Evolutionary conservation across 164 flowering plant genomes (phyloP).

Genomic region (Chimonanthus salicifolius): DNA sequence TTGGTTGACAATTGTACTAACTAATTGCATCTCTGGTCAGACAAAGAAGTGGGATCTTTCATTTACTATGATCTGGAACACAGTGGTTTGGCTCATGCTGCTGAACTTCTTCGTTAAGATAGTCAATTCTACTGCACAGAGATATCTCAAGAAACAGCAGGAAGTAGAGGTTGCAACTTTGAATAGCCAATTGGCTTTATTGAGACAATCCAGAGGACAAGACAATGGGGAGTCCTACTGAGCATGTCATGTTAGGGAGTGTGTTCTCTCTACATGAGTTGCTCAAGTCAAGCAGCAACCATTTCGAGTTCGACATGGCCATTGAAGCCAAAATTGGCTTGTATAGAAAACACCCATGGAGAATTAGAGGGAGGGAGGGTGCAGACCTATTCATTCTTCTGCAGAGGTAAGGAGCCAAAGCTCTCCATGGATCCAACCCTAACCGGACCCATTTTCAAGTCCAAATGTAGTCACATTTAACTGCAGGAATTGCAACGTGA

Average conservation of each 20-base stretch:
- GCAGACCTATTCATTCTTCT: slow-evolving; percentile 5
- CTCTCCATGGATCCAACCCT: background rate
- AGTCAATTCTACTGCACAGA: slow-evolving; percentile 75
- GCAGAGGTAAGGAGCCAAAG: background rate
- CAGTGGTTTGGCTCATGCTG: slow-evolving; percentile 86
- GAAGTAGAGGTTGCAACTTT: slow-evolving; percentile 49
- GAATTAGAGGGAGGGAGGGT: background rate
- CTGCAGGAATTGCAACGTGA: background rate
- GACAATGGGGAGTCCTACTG: background rate
- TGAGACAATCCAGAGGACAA: background rate
- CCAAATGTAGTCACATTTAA: background rate
- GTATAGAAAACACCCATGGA: background rate
- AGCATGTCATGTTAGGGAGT: background rate
- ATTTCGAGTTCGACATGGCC: background rate
- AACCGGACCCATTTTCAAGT: too few relatives aligned
- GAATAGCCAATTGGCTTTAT: background rate
- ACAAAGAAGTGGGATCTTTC: slow-evolving; percentile 78
- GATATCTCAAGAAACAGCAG: slow-evolving; percentile 65
- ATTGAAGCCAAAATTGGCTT: background rate
- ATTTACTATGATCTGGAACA: slow-evolving; percentile 69
- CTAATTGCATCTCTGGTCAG: slow-evolving; percentile 25
- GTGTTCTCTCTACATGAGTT: too few relatives aligned
- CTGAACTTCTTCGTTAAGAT: slow-evolving; percentile 76
- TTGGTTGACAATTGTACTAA: too few relatives aligned
- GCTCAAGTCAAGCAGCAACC: too few relatives aligned